Evolutionary conservation across 305 asterid genomes (phyloP).

Genomic region (Stenogyne calaminthoides): DNA sequence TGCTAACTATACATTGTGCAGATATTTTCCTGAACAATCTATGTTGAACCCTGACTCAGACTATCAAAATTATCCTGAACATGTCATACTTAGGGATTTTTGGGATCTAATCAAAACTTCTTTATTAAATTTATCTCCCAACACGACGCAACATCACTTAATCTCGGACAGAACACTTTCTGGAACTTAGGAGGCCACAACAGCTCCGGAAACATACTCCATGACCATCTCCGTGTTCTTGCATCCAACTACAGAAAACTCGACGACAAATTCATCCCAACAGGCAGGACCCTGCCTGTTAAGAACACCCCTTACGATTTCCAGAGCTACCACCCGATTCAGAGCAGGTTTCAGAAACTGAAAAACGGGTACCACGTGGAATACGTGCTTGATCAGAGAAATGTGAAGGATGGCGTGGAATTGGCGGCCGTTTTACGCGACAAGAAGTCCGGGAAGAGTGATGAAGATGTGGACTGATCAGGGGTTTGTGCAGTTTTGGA

Average conservation of each 20-base stretch:
- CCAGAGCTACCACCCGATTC: background rate
- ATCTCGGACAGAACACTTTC: background rate
- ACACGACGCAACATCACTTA: background rate
- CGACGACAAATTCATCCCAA: background rate
- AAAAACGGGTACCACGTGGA: background rate
- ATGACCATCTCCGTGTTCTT: background rate
- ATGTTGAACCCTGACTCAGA: no score
- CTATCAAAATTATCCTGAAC: no score
- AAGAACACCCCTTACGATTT: background rate
- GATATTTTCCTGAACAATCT: no score
- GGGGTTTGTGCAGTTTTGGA: background rate
- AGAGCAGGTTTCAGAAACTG: background rate
- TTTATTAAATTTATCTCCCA: no score
- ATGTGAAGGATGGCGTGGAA: background rate
- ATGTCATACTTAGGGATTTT: no score
- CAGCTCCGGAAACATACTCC: background rate
- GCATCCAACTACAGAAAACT: background rate
- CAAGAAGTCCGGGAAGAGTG: background rate
- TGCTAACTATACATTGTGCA: no score
- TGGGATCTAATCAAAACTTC: no score
- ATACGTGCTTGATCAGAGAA: background rate
- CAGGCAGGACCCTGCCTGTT: background rate
- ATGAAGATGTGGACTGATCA: slow-evolving; percentile 3
- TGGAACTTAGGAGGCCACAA: slow-evolving; percentile 16
- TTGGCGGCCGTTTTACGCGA: background rate